Base-by-base conservation (phyloP, 108 stramenopile species). In the Nannochloropsis oceanica region DNA sequence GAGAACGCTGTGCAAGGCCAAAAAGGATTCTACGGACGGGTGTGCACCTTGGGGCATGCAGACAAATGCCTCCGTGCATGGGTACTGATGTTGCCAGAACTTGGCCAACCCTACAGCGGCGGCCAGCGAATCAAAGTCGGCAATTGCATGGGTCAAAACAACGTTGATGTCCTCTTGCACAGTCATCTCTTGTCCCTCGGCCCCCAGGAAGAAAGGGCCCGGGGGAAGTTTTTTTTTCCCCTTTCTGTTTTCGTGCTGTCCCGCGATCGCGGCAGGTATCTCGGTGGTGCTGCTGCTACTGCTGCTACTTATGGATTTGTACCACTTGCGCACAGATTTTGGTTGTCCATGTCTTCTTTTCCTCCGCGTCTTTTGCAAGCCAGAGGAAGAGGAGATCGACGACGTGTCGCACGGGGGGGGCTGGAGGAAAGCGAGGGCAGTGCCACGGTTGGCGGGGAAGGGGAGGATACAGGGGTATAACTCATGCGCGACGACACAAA, bases 21-120 rank as follows among this genome's bases (percentile, higher is more conserved):
- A 84, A 82, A 96, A 96, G 13, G 93, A 89, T 26, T 93, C 92
- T n/a, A 96, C 96, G 26, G 89, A 91, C n/a, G 96, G 96, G 90
- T 95, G 95, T 0, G 95, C 95, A 13, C 95, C 95, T n/a, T 94
- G 91, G n/a, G 96, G 96, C 26, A 97, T 85, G 12, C 95, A 94
- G 8, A 97, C 96, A 89, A 93, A 96, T 42, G 95, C 94, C 2
- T 95, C 95, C 9, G 82, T 73, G 43, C 80, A 12, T 8, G 80
- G 82, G 27, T 87, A 44, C 27, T 83, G 44, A 14, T 44, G 25
- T 22, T 80, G 43, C 87, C 87, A 87, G 43, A 84, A 83, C 80
- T 84, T 84, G 44, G 87, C 87, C 0, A 87, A 26, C 18, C 87
- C 87, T 44, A 87, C 87, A 42, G 87, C 87, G 42, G 87, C 80